A percentile compares a stretch with the other conserved stretches of the same genome.
Conservation (phyloP, 2,329 filamentous ascomycete genomes). For the Alternaria incomplexa region DNA sequence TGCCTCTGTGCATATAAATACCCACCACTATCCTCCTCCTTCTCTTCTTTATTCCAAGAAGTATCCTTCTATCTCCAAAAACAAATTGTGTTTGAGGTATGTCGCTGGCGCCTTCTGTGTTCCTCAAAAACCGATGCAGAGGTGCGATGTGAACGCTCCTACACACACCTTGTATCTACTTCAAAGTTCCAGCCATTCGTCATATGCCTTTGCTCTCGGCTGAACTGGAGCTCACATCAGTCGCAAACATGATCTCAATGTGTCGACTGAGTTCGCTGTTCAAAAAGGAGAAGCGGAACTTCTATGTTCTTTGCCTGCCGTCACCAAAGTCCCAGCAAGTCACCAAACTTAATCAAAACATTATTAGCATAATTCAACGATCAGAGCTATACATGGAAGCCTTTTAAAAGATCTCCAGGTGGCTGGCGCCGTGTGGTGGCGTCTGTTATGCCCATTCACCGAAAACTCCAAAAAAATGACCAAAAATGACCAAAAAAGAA, state of each 20-base stretch:
- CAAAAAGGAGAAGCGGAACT: neutral
- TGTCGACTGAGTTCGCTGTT: neutral
- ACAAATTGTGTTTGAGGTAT: no score
- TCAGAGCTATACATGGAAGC: no score
- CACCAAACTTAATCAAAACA: neutral
- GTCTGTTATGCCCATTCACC: neutral
- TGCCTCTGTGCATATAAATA: neutral
- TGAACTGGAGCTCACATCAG: accelerated
- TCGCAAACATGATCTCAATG: neutral
- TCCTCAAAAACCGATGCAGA: no score
- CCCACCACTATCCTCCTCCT: neutral
- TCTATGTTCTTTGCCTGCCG: neutral
- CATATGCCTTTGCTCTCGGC: neutral
- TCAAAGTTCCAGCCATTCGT: no score
- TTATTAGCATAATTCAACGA: no score
- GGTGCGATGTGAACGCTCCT: no score
- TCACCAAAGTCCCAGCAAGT: neutral
- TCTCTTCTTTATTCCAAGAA: neutral
- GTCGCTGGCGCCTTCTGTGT: neutral
- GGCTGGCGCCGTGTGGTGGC: no score
- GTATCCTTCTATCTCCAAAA: neutral
- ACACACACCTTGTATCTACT: no score
- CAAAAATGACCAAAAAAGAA: slow-evolving; percentile 16
- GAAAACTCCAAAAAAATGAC: neutral
- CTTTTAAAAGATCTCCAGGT: no score